phyloP scores from a whole-genome alignment of 345 rosid genomes.

The Euclidium syriacum region DNA sequence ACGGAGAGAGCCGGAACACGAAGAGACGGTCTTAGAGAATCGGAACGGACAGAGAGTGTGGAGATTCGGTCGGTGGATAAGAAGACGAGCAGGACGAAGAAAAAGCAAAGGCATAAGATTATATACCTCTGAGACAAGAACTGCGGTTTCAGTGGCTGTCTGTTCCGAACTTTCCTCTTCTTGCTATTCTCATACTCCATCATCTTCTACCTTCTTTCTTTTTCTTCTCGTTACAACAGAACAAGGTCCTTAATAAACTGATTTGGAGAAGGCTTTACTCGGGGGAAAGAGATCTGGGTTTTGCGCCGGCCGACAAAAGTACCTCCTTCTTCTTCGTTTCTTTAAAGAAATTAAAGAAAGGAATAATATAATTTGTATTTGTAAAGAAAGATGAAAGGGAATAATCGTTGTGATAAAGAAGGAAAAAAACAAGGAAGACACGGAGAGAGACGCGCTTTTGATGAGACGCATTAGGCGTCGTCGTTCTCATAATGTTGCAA shows the following conservation, averaged over 20 bases:
- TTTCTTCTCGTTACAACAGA: background rate
- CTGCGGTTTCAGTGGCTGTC: constrained; percentile 31
- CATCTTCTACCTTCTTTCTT: background rate
- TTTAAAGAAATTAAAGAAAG: constrained; percentile 1
- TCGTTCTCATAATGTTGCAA: background rate
- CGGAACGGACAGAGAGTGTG: constrained; percentile 32
- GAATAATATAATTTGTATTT: background rate
- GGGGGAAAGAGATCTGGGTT: constrained; percentile 24
- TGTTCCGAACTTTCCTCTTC: constrained; percentile 67
- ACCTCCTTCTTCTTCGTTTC: background rate
- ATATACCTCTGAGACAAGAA: constrained; percentile 54
- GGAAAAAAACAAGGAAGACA: constrained; percentile 11
- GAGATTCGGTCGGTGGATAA: constrained; percentile 53
- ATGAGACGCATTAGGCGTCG: background rate
- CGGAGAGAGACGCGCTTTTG: constrained; percentile 26
- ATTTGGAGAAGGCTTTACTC: constrained; percentile 8
- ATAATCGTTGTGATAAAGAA: constrained; percentile 7
- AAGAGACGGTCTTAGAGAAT: constrained; percentile 58
- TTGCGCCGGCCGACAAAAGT: constrained; percentile 29
- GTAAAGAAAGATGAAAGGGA: background rate
- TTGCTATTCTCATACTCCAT: constrained; percentile 80
- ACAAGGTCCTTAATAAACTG: constrained; percentile 10
- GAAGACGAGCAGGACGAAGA: constrained; percentile 59
- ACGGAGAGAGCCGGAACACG: constrained; percentile 46
- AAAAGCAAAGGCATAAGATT: constrained; percentile 42